Evolutionary conservation across 495 filamentous ascomycete species (phyloP), one percentile per base, ranked within the genome.

Genomic region (Pseudotulostoma volvatum): DNA sequence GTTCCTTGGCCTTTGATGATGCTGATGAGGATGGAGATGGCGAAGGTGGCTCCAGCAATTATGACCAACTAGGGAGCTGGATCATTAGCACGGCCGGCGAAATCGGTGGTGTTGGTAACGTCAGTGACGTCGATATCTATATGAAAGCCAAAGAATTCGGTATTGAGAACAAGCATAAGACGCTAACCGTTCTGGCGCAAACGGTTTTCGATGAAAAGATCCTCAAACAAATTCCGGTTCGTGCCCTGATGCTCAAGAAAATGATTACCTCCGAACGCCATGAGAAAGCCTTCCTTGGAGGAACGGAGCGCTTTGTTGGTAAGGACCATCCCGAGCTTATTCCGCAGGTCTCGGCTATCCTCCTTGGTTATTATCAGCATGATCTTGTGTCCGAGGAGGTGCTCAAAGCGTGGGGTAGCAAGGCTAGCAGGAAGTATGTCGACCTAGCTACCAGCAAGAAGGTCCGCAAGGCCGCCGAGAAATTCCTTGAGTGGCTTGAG

Each of bases 351-450:
- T 79, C 84, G 28, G 81, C 79, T 55, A 84, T 97, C 47, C 70
- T 96, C 41, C 69, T 90, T 49, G 68, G 74, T 47, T 81, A 83
- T 65, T 96, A 94, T 57, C 69, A 93, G 61, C 66, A 84, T 42
- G 88, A 96, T 40, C 70, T 97, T 35, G 60, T 92, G 44, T 73
- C 70, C 25, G 90, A 97, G 65, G 84, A 88, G 35, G 73, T 84
- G 18, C 70, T 93, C 55, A 85, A 79, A 62, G 77, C 78, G 39
- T 97, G 90, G 90, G 84, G 86, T 41, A 66, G 71, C 48, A 92
- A 88, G 70, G 84, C 87, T 21, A 93, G 84, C 73, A 94, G 92
- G 75, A 93, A 93, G 60, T 95, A 94, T 54, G 84, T 94, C 53
- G 90, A 96, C 48, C 53, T 88, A 25, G 46, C 74, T 32, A 88